These are phyloP conservation scores for Ceratobasidium sp. DNA, from an alignment of 1,284 basidiomycete genomes.

Conservation along the genomic window DNA sequence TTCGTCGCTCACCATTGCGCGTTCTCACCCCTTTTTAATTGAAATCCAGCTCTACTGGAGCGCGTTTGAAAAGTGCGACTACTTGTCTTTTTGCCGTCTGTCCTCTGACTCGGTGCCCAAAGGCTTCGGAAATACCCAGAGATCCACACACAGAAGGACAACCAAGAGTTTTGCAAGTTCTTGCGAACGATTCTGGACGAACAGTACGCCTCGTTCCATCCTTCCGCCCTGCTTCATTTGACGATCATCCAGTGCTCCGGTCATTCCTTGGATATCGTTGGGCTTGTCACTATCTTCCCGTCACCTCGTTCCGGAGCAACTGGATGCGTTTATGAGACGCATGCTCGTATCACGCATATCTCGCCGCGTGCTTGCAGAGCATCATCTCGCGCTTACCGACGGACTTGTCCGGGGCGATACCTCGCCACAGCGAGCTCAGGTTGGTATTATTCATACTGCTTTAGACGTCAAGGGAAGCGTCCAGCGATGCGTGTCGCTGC, in stretches of 20 bases:
- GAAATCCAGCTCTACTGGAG: slow-evolving; percentile 77
- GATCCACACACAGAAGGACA: slow-evolving; percentile 81
- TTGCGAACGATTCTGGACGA: slow-evolving; percentile 75
- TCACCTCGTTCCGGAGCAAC: slow-evolving; percentile 79
- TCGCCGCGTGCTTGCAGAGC: slow-evolving; percentile 88
- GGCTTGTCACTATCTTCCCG: slow-evolving; percentile 83
- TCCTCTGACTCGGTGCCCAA: slow-evolving; percentile 17
- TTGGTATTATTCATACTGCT: slow-evolving; percentile 88
- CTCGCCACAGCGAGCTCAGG: slow-evolving; percentile 65
- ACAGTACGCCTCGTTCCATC: slow-evolving; percentile 68
- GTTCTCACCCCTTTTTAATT: slow-evolving; percentile 21
- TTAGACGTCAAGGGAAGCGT: slow-evolving; percentile 80
- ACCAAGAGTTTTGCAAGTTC: slow-evolving; percentile 83
- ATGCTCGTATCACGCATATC: slow-evolving; percentile 94
- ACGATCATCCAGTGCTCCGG: slow-evolving; percentile 67
- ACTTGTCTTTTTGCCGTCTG: background rate
- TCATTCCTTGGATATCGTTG: slow-evolving; percentile 82
- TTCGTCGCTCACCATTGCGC: slow-evolving; percentile 26
- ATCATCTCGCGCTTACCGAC: slow-evolving; percentile 86
- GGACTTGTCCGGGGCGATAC: slow-evolving; percentile 61
- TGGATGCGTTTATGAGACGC: slow-evolving; percentile 90
- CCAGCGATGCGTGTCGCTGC: slow-evolving; percentile 72
- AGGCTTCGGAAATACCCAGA: slow-evolving; percentile 84
- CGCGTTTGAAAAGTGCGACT: slow-evolving; percentile 79
- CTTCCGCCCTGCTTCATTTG: slow-evolving; percentile 44